These are phyloP conservation scores for Neonectria coccinea DNA, from an alignment of 2,329 filamentous ascomycete species.

Conservation along the genomic window DNA sequence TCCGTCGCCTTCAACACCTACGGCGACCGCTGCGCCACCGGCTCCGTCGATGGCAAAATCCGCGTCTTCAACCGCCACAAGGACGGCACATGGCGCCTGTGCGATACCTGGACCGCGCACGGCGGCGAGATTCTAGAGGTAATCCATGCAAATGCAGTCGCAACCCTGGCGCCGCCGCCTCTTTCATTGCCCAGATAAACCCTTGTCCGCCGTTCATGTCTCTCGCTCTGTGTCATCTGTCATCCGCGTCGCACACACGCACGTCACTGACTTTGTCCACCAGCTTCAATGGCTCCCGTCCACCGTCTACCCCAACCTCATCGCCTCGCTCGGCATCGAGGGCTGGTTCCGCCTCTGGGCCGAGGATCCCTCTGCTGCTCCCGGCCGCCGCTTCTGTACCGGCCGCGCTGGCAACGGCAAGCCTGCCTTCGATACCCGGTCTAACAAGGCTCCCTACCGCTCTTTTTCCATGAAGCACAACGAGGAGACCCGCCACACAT, in stretches of 20 bases:
- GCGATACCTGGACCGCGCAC: slow-evolving; percentile 91
- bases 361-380: slow-evolving; percentile 85
- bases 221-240: slow-evolving; percentile 25
- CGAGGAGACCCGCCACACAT: slow-evolving; percentile 82
- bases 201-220: background rate
- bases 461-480: slow-evolving; percentile 88
- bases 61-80: slow-evolving; percentile 90
- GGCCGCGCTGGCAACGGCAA: slow-evolving; percentile 61
- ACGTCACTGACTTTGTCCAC: slow-evolving; percentile 34
- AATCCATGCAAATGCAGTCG: slow-evolving; percentile 45
- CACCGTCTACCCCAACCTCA: slow-evolving; percentile 84
- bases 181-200: background rate
- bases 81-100: slow-evolving; percentile 80
- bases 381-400: slow-evolving; percentile 83
- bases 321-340: slow-evolving; percentile 90
- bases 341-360: slow-evolving; percentile 93
- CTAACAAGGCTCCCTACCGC: slow-evolving; percentile 73
- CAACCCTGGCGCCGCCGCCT: slow-evolving; percentile 33
- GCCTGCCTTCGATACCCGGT: slow-evolving; percentile 67
- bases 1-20: slow-evolving; percentile 92
- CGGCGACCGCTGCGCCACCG: slow-evolving; percentile 90
- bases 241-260: slow-evolving; percentile 31
- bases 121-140: slow-evolving; percentile 91
- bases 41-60: slow-evolving; percentile 91
- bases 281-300: slow-evolving; percentile 95